Evolutionary conservation across 2,329 filamentous ascomycete species (phyloP).

Genomic region (Aureobasidium mangrovei): DNA sequence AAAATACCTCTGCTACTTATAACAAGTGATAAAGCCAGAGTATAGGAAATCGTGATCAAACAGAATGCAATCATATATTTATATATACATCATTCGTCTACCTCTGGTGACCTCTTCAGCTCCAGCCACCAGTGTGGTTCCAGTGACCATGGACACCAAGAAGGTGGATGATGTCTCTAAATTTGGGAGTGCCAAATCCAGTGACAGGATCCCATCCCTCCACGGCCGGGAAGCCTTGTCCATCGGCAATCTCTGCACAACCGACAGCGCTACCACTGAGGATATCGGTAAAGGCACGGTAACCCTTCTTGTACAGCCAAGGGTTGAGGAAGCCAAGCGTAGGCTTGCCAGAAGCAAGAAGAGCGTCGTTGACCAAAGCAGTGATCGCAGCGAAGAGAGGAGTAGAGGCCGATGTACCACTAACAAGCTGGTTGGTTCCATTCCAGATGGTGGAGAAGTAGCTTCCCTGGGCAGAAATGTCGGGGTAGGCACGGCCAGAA

Average conservation of each 20-base stretch:
- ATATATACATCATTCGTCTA: too few relatives aligned
- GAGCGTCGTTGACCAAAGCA: conserved; percentile 52
- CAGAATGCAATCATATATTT: too few relatives aligned
- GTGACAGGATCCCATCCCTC: conserved; percentile 28
- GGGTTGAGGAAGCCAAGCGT: conserved; percentile 50
- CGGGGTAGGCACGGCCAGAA: conserved; percentile 38
- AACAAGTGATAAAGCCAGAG: too few relatives aligned
- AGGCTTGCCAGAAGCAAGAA: conserved; percentile 40
- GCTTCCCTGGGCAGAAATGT: conserved; percentile 45
- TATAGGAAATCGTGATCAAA: too few relatives aligned
- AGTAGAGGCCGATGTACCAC: conserved; percentile 46
- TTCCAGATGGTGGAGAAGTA: conserved; percentile 35
- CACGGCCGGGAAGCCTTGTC: conserved; percentile 23
- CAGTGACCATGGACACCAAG: conserved; percentile 1
- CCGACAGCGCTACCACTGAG: conserved; percentile 29
- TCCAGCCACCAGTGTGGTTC: not conserved
- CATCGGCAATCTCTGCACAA: conserved; percentile 19
- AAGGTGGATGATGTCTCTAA: conserved; percentile 5
- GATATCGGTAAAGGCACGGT: conserved; percentile 41
- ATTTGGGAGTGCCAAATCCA: conserved; percentile 24
- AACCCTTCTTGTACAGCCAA: conserved; percentile 39
- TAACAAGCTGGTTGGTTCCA: conserved; percentile 30
- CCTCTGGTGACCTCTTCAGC: not conserved
- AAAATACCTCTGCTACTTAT: too few relatives aligned
- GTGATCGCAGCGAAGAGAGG: conserved; percentile 51